Evolutionary conservation across 2,329 filamentous ascomycete genomes (phyloP).

Genomic region (Arachnomyces sp.): DNA sequence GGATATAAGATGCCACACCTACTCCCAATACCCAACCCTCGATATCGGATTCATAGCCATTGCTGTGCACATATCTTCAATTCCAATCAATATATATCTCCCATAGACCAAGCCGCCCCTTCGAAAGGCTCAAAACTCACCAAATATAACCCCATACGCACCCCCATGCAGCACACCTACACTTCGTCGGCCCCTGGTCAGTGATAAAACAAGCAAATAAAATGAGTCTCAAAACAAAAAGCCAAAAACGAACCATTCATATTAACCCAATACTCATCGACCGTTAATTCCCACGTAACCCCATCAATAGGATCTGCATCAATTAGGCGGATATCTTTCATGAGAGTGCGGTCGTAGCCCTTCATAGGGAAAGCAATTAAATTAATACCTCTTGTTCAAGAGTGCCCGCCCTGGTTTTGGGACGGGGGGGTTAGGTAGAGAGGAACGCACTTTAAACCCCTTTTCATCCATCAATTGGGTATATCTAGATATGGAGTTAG

Average conservation of each 20-base stretch:
- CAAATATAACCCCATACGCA: conserved; percentile 65
- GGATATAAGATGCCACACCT: conserved; percentile 7
- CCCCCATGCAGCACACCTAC: conserved; percentile 35
- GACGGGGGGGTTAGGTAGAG: too few species aligned
- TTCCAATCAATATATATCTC: neutral
- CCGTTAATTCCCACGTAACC: conserved; percentile 17
- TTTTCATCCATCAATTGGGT: conserved; percentile 9
- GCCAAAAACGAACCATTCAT: conserved; percentile 14
- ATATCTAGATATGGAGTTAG: conserved; percentile 7
- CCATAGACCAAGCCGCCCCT: neutral
- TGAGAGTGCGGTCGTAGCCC: conserved; percentile 19
- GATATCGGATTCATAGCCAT: conserved; percentile 42
- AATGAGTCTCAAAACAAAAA: too few species aligned
- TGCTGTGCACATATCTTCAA: conserved; percentile 44
- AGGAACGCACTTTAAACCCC: conserved; percentile 11
- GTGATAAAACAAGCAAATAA: too few species aligned
- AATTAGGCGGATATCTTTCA: conserved; percentile 18
- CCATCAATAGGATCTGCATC: conserved; percentile 17
- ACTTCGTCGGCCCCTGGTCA: too few species aligned
- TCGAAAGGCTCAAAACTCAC: conserved; percentile 29
- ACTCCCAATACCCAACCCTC: conserved; percentile 43
- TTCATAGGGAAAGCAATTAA: too few species aligned
- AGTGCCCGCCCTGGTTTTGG: too few species aligned
- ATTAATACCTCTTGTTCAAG: too few species aligned
- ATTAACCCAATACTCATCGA: conserved; percentile 19